A percentile compares a stretch with the other conserved stretches of the same genome.
Evolutionary conservation across 2,329 filamentous ascomycete species (phyloP).

Genomic region (Malbranchea zuffiana): DNA sequence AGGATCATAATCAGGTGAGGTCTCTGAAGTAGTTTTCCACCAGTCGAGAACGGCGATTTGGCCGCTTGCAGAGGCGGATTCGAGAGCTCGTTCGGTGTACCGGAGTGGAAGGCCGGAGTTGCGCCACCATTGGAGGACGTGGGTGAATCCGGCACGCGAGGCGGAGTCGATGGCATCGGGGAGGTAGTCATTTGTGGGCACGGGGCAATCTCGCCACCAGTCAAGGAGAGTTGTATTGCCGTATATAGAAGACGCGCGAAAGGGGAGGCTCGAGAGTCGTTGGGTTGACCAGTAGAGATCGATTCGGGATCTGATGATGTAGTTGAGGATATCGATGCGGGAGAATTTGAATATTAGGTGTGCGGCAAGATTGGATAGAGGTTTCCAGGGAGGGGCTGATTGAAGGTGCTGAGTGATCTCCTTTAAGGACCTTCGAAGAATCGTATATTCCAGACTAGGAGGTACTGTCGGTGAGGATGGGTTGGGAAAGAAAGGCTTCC

Average conservation of each 20-base stretch:
- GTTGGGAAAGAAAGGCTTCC: slow-evolving; percentile 53
- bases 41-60: slow-evolving; percentile 81
- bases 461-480: slow-evolving; percentile 56
- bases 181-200: slow-evolving; percentile 77
- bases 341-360: slow-evolving; percentile 88
- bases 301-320: slow-evolving; percentile 54
- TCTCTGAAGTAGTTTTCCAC: slow-evolving; percentile 66
- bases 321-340: slow-evolving; percentile 65
- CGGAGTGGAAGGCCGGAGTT: slow-evolving; percentile 66
- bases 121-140: slow-evolving; percentile 87
- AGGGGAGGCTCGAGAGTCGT: slow-evolving; percentile 68
- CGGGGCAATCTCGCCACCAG: slow-evolving; percentile 80
- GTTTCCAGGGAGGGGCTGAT: slow-evolving; percentile 56
- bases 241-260: slow-evolving; percentile 79
- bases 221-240: slow-evolving; percentile 74
- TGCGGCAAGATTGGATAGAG: slow-evolving; percentile 69
- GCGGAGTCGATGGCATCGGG: slow-evolving; percentile 77
- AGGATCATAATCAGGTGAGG: slow-evolving; percentile 42
- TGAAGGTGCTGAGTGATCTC: slow-evolving; percentile 64
- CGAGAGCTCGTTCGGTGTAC: slow-evolving; percentile 77
- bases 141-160: slow-evolving; percentile 71
- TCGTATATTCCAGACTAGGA: slow-evolving; percentile 73
- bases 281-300: slow-evolving; percentile 81
- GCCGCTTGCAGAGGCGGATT: slow-evolving; percentile 75
- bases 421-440: slow-evolving; percentile 59